These are phyloP conservation scores for Curvularia spicifera DNA, from an alignment of 2,329 filamentous ascomycete genomes.

Conservation along the genomic window DNA sequence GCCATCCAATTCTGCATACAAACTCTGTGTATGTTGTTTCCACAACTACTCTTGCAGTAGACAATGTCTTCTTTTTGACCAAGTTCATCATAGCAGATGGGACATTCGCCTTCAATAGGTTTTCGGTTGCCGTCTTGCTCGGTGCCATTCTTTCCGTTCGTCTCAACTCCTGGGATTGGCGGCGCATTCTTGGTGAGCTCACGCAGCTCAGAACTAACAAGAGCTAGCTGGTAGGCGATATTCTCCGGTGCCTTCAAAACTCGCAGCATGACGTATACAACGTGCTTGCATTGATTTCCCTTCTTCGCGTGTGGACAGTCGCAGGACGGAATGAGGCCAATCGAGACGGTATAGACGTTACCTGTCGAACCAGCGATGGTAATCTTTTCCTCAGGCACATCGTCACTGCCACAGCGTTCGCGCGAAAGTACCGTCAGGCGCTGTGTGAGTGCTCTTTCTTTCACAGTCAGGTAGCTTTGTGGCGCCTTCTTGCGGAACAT, in stretches of 20 bases:
- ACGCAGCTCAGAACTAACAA: conserved; percentile 64
- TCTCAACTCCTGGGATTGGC: conserved; percentile 53
- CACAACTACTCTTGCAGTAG: conserved; percentile 67
- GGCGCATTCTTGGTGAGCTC: conserved; percentile 63
- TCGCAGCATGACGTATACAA: conserved; percentile 65
- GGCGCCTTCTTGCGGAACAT: conserved; percentile 52
- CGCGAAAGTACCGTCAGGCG: conserved; percentile 65
- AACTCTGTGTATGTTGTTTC: conserved; percentile 66
- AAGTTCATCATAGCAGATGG: conserved; percentile 59
- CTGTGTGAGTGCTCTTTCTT: conserved; percentile 58
- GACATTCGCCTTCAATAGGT: conserved; percentile 66
- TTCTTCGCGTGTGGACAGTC: conserved; percentile 62
- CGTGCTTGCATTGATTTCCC: conserved; percentile 69
- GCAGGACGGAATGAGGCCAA: conserved; percentile 61
- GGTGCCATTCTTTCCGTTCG: conserved; percentile 39
- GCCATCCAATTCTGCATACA: conserved; percentile 63
- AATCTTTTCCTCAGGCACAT: conserved; percentile 60
- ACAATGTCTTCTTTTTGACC: conserved; percentile 44
- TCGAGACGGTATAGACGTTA: conserved; percentile 65
- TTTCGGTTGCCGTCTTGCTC: conserved; percentile 59
- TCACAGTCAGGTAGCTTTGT: conserved; percentile 54
- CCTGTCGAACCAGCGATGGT: conserved; percentile 66
- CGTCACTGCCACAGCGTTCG: conserved; percentile 52
- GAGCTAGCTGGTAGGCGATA: conserved; percentile 65
- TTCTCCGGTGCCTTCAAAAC: conserved; percentile 63